Evolutionary conservation across 768 basidiomycete species (phyloP).

Genomic region (Suillus discolor): DNA sequence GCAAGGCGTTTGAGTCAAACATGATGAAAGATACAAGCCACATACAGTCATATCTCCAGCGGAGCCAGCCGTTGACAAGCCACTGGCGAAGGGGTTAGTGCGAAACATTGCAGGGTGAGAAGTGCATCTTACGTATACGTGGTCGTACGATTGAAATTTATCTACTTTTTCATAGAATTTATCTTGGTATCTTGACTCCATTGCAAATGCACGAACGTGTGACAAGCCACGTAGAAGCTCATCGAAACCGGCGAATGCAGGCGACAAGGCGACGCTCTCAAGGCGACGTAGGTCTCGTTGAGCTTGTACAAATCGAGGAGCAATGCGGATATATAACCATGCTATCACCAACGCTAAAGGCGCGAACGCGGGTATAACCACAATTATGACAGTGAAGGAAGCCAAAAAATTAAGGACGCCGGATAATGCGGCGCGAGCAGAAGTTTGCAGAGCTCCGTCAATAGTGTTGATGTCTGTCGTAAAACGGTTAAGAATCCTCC

Average conservation of each 20-base stretch:
- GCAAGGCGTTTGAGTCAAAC: neutral
- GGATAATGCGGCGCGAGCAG: slow-evolving; percentile 54
- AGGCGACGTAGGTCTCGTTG: slow-evolving; percentile 69
- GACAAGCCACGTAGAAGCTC: slow-evolving; percentile 67
- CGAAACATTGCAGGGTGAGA: neutral
- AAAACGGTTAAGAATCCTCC: slow-evolving; percentile 79
- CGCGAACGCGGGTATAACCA: slow-evolving; percentile 63
- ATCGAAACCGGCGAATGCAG: slow-evolving; percentile 74
- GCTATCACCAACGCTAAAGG: slow-evolving; percentile 70
- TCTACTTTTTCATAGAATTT: slow-evolving; percentile 62
- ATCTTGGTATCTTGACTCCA: slow-evolving; percentile 69
- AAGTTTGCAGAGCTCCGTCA: slow-evolving; percentile 62
- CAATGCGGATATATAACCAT: slow-evolving; percentile 66
- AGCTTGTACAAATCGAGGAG: slow-evolving; percentile 60
- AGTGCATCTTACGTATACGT: slow-evolving; percentile 53
- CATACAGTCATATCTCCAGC: slow-evolving; percentile 75
- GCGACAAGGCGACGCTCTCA: slow-evolving; percentile 68
- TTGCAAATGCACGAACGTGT: slow-evolving; percentile 71
- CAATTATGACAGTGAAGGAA: slow-evolving; percentile 65
- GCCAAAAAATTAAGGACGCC: slow-evolving; percentile 63
- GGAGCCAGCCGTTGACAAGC: slow-evolving; percentile 69
- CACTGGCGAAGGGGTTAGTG: slow-evolving; percentile 41
- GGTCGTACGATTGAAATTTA: slow-evolving; percentile 72
- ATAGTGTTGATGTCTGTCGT: slow-evolving; percentile 77
- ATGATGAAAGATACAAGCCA: neutral